A percentile compares a stretch with the other conserved stretches of the same genome.
Conservation (phyloP, 2,329 filamentous ascomycete species). For the Paraphaeosphaeria minitans region DNA sequence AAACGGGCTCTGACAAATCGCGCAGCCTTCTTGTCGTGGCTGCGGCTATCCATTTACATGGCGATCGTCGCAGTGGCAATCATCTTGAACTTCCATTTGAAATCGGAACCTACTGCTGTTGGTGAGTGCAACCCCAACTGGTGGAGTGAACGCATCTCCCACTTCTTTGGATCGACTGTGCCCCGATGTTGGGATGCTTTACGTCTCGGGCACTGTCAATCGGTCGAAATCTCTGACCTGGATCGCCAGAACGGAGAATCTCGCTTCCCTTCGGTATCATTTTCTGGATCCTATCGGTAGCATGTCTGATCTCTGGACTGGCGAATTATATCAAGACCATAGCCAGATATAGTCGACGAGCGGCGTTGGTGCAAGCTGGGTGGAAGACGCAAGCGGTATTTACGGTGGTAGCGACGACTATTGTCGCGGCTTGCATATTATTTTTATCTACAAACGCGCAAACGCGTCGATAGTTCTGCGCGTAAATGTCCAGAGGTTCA, state of each 20-base stretch:
- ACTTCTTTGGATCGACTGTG: background rate
- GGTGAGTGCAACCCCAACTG: constrained; percentile 17
- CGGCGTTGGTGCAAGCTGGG: constrained; percentile 87
- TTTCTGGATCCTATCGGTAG: constrained; percentile 82
- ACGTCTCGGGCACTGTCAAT: background rate
- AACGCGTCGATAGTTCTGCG: constrained; percentile 18
- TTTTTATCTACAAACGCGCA: constrained; percentile 49
- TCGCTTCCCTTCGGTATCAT: constrained; percentile 82
- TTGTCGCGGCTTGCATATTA: constrained; percentile 49
- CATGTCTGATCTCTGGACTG: constrained; percentile 77
- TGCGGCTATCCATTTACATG: constrained; percentile 88
- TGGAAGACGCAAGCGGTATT: constrained; percentile 86
- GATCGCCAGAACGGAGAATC: constrained; percentile 69
- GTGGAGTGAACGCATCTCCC: background rate
- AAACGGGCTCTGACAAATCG: constrained; percentile 11
- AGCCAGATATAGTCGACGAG: constrained; percentile 76
- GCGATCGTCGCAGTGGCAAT: constrained; percentile 88
- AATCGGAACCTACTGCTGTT: constrained; percentile 64
- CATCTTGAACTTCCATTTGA: constrained; percentile 90
- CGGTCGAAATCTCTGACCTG: constrained; percentile 3
- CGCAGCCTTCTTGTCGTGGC: constrained; percentile 80
- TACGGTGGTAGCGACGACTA: constrained; percentile 47
- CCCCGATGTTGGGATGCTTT: background rate
- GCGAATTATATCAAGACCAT: constrained; percentile 87
- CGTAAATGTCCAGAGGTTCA: background rate